A percentile compares a stretch with the other conserved stretches of the same genome.
Conservation (phyloP, 2,329 filamentous ascomycete species). For the Pyrenochaeta sp. region DNA sequence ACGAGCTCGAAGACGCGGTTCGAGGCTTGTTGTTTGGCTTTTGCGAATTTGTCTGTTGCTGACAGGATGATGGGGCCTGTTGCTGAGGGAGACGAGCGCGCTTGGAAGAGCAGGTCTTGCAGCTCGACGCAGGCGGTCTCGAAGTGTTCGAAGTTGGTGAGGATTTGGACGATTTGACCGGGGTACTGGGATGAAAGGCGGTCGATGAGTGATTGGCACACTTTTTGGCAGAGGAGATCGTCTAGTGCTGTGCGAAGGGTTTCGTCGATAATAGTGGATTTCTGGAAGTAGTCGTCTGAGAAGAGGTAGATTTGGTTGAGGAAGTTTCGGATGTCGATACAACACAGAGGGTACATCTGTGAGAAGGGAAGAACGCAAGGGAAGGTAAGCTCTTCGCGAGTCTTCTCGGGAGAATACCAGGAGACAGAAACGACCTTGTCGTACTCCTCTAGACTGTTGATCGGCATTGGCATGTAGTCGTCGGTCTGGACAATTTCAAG, state of each 20-base stretch:
- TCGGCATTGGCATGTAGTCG: constrained; percentile 99
- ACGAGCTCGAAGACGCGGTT: constrained; percentile 98
- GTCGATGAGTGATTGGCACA: constrained; percentile 89
- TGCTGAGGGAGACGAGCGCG: constrained; percentile 80
- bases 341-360: constrained; percentile 98
- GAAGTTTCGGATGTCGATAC: constrained; percentile 97
- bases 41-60: constrained; percentile 85
- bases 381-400: constrained; percentile 78
- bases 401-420: constrained; percentile 90
- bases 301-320: constrained; percentile 99
- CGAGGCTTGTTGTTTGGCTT: constrained; percentile 93
- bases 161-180: constrained; percentile 96
- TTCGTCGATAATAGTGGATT: constrained; percentile 88
- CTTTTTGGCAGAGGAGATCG: constrained; percentile 88
- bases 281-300: constrained; percentile 93
- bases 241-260: constrained; percentile 89
- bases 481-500: constrained; percentile 90
- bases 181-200: constrained; percentile 90
- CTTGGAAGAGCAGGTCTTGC: constrained; percentile 83
- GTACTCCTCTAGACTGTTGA: constrained; percentile 88
- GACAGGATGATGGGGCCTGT: constrained; percentile 80
- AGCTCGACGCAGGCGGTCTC: constrained; percentile 91
- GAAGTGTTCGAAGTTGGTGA: constrained; percentile 97
- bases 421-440: constrained; percentile 95
- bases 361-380: constrained; percentile 97